Evolutionary conservation across 352 stramenopile genomes (phyloP).

Genomic region (Thalassiosira sp.): DNA sequence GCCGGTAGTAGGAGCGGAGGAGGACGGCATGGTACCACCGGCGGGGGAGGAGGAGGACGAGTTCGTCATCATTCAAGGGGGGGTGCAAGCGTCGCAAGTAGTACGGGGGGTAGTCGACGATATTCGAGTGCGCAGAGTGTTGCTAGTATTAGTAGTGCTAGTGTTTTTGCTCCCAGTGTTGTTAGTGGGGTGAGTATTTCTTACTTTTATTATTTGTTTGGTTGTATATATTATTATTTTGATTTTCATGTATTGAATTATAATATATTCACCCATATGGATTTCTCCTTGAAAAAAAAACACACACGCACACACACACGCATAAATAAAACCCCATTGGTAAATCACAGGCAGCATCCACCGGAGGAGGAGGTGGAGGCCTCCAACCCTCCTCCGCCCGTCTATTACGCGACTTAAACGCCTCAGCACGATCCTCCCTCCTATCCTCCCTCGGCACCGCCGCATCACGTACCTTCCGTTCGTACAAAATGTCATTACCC

Average conservation of each 20-base stretch:
- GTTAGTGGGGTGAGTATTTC: conserved; percentile 9
- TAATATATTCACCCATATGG: no score
- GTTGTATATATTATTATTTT: neutral
- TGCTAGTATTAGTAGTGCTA: conserved; percentile 26
- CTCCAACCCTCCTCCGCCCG: conserved; percentile 37
- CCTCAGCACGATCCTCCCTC: conserved; percentile 20
- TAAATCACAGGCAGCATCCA: neutral
- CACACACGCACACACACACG: neutral
- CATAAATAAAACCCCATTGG: neutral
- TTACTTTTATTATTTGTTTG: neutral
- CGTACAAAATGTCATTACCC: conserved; percentile 56
- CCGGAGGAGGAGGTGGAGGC: neutral
- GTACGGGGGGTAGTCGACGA: neutral
- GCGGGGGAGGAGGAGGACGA: neutral
- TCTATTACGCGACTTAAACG: conserved; percentile 40
- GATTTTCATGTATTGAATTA: neutral
- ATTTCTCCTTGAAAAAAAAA: no score
- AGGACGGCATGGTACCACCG: neutral
- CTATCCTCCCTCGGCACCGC: conserved; percentile 48
- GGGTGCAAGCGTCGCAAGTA: neutral
- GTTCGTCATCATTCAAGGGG: neutral
- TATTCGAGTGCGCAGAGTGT: conserved; percentile 18
- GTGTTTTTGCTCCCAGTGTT: conserved; percentile 19
- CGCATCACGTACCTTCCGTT: conserved; percentile 48
- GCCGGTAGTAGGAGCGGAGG: neutral